phyloP scores from a whole-genome alignment of 2,329 filamentous ascomycete species.

The Sphaceloma murrayae region DNA sequence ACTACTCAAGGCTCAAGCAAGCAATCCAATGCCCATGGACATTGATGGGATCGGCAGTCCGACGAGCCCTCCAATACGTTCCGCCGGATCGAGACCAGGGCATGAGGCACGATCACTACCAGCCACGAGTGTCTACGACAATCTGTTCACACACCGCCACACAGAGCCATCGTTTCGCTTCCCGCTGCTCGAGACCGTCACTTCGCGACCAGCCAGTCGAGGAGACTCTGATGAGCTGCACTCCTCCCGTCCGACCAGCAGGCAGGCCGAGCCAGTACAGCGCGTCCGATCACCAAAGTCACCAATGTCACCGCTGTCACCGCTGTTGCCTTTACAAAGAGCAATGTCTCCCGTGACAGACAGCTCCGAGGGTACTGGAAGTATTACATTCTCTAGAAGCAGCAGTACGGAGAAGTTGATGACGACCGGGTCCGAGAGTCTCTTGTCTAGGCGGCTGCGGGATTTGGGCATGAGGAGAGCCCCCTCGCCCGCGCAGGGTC shows the following conservation, averaged over 20 bases:
- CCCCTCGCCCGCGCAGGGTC: not conserved
- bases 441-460: conserved; percentile 60
- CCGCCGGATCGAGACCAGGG: conserved; percentile 21
- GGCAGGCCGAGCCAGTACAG: conserved; percentile 15
- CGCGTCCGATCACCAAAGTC: conserved; percentile 21
- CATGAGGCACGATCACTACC: conserved; percentile 18
- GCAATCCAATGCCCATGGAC: conserved; percentile 23
- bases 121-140: conserved; percentile 16
- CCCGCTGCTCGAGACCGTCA: conserved; percentile 11
- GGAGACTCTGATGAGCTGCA: conserved; percentile 14
- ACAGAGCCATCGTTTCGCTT: conserved; percentile 14
- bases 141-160: conserved; percentile 5
- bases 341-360: conserved; percentile 17
- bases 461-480: conserved; percentile 43
- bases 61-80: conserved; percentile 17
- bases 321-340: conserved; percentile 19
- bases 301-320: conserved; percentile 19
- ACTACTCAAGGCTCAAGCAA: conserved; percentile 29
- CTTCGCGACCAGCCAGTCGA: conserved; percentile 6
- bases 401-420: conserved; percentile 56
- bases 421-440: conserved; percentile 49
- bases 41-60: conserved; percentile 24
- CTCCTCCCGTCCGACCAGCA: conserved; percentile 7
- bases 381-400: conserved; percentile 24
- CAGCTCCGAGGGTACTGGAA: conserved; percentile 14